Evolutionary conservation across 1,284 basidiomycete species (phyloP), one percentile per base, ranked within the genome.

Genomic region (Flammula alnicola): DNA sequence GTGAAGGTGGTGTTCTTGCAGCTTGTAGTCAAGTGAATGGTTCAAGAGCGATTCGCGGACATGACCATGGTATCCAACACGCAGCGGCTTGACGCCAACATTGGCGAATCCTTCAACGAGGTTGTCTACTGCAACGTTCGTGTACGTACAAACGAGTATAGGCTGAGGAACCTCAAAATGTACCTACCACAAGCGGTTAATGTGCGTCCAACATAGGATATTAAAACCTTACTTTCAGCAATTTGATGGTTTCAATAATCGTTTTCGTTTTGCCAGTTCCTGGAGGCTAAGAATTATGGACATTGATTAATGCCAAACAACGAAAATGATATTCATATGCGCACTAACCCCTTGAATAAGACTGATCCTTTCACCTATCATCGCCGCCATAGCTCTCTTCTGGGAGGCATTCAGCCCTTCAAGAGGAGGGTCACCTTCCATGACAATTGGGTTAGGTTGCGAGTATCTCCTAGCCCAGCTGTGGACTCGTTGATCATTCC

Each of bases 231-330:
- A 83, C 80, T 77, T 97, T 97, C 56, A 98, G 81, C 22, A 98
- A 69, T 57, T 83, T 83, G 58, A 95, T 79, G 1, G 91, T 78
- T 63, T 95, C 87, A 25, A 95, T 86, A 42, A 98, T 93, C 0
- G 95, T 96, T 61, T 88, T 86, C 1, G 94, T 96, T 71, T 98
- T 98, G 38, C 95, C 93, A 0, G 95, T 98, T n/a, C 95, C 95
- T 5, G 95, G 95, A 17, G 95, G 95, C 87, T 11, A 49, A 47
- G 44, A n/a, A n/a, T n/a, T 49, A 26, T 12, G 26, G 17, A 22
- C 10, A 30, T 42, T 36, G 41, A 22, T 36, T 27, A 29, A 14
- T 32, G 36, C 47, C n/a, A 40, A 49, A 53, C 49, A 43, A 44
- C 31, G 35, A 32, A 31, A 12, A 44, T 37, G 43, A 30, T 29